Evolutionary conservation across 805 yeast genomes (phyloP).

Genomic region (Wickerhamiella lipophila): DNA sequence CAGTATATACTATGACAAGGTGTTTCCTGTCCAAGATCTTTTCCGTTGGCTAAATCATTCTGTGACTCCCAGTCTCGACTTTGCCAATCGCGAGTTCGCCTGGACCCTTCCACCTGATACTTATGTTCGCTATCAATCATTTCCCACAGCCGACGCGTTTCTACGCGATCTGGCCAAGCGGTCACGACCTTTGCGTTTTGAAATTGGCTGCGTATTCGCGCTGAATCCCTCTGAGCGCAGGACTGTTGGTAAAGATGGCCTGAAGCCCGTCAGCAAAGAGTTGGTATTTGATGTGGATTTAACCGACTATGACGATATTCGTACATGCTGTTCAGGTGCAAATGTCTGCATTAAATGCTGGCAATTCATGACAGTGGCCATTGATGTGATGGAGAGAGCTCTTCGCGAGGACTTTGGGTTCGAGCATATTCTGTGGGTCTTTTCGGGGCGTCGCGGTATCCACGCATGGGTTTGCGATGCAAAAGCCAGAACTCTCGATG

Average conservation of each 20-base stretch:
- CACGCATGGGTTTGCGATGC: slow-evolving; percentile 96
- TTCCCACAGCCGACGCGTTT: slow-evolving; percentile 51
- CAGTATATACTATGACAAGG: slow-evolving; percentile 24
- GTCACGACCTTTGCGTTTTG: slow-evolving; percentile 80
- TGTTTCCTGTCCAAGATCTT: slow-evolving; percentile 66
- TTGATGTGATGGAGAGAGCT: slow-evolving; percentile 57
- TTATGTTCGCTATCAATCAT: slow-evolving; percentile 82
- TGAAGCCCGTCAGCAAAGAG: slow-evolving; percentile 76
- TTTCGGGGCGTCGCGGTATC: slow-evolving; percentile 97
- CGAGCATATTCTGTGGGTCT: slow-evolving; percentile 79
- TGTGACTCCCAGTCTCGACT: slow-evolving; percentile 58
- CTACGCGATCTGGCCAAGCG: slow-evolving; percentile 52
- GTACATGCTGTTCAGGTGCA: slow-evolving; percentile 87
- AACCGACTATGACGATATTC: slow-evolving; percentile 86
- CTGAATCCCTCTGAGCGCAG: slow-evolving; percentile 81
- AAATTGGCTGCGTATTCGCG: slow-evolving; percentile 83
- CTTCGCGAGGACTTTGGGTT: slow-evolving; percentile 83
- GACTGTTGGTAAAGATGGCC: slow-evolving; percentile 55
- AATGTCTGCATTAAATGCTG: slow-evolving; percentile 82
- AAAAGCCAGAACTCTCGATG: slow-evolving; percentile 64
- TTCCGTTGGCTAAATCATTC: slow-evolving; percentile 87
- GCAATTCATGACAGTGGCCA: slow-evolving; percentile 80
- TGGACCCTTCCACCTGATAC: slow-evolving; percentile 80
- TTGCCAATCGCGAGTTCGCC: slow-evolving; percentile 85
- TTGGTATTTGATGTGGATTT: slow-evolving; percentile 93